Base-by-base conservation (phyloP, 2,329 filamentous ascomycete genomes). In the Nothomitra cinnamomea region DNA sequence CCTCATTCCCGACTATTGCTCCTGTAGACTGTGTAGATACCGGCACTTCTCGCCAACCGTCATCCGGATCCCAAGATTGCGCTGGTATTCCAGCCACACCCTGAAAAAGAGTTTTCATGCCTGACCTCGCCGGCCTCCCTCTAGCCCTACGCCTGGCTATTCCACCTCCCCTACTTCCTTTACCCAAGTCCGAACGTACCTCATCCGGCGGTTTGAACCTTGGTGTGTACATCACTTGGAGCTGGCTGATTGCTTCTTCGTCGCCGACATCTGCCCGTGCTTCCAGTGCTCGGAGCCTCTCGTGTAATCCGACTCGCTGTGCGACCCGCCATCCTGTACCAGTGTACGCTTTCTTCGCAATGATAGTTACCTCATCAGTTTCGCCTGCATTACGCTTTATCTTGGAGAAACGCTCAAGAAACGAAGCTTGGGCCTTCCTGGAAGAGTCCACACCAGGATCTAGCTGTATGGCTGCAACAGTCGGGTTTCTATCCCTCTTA, bases 301-400 rank as follows among this genome's bases (percentile, higher is more conserved):
- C 28, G 28, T 49, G 24, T 5, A 49, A 24, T 19, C 32, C 32
- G 12, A 10, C 32, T 32, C 45, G 45, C 24, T 28, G 24, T 35
- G 42, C 36, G 32, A 22, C 32, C 21, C 53, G 17, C 53, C 53
- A 54, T 3, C 53, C 53, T 24, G 47, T 54, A 35, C 47, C 43
- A 22, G 28, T 53, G 5, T 36, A 22, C 36, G 36, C 36, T 36
- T 61, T 65, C 19, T 61, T 57, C 10, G 76, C 74, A 61, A 77
- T 74, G 3, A 82, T 72, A 0, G 80, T 83, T 24, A 85, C 80
- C 15, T 76, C 67, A 61, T 87, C 83, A 17, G 65, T 71, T 64
- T 87, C 81, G 6, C 80, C 81, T 59, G 73, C 79, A 25, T 72
- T 72, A 50, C 72, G 73, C 65, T 87, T 87, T 52, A 83, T 65